A percentile compares a stretch with the other conserved stretches of the same genome.
Conservation (phyloP, 2,329 filamentous ascomycete species). For the Nigrospora sphaerica region DNA sequence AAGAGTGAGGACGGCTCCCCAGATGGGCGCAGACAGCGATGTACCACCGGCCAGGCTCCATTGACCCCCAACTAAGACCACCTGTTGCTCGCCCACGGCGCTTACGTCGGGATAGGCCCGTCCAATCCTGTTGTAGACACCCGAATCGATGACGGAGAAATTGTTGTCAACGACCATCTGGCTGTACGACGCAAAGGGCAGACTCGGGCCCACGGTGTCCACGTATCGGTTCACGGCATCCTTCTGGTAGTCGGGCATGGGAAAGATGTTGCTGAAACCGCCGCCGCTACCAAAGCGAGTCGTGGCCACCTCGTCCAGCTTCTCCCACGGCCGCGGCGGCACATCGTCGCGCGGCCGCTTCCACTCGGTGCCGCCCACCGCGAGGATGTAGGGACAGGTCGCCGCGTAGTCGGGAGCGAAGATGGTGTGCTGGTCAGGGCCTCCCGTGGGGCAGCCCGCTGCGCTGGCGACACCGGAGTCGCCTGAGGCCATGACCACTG, state of each 20-base stretch:
- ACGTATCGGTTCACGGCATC: constrained; percentile 37
- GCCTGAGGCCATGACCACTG: constrained; percentile 33
- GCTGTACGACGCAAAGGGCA: constrained; percentile 12
- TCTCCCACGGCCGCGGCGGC: constrained; percentile 7
- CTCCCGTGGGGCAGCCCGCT: constrained; percentile 41
- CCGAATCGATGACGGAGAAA: constrained; percentile 31
- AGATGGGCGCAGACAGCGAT: constrained; percentile 53
- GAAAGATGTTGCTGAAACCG: constrained; percentile 42
- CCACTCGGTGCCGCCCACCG: constrained; percentile 50
- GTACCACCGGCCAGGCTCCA: constrained; percentile 28
- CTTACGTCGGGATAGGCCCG: constrained; percentile 57
- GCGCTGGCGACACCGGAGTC: constrained; percentile 16
- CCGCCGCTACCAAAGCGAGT: constrained; percentile 38
- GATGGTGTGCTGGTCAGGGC: constrained; percentile 41
- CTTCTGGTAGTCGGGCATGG: constrained; percentile 35
- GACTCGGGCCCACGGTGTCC: constrained; percentile 17
- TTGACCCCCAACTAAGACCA: constrained; percentile 17
- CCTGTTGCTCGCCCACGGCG: constrained; percentile 37
- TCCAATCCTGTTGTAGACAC: constrained; percentile 36
- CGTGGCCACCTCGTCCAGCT: constrained; percentile 13
- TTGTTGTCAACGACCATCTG: constrained; percentile 16
- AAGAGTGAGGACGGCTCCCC: constrained; percentile 55
- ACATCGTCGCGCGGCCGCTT: constrained; percentile 37
- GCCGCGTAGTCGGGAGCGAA: constrained; percentile 50
- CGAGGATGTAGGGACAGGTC: constrained; percentile 49